Percentiles rank a stretch among this genome's conserved stretches.
Evolutionary conservation across 495 filamentous ascomycete species (phyloP).

Genomic region (Thermochaetoides thermophila): DNA sequence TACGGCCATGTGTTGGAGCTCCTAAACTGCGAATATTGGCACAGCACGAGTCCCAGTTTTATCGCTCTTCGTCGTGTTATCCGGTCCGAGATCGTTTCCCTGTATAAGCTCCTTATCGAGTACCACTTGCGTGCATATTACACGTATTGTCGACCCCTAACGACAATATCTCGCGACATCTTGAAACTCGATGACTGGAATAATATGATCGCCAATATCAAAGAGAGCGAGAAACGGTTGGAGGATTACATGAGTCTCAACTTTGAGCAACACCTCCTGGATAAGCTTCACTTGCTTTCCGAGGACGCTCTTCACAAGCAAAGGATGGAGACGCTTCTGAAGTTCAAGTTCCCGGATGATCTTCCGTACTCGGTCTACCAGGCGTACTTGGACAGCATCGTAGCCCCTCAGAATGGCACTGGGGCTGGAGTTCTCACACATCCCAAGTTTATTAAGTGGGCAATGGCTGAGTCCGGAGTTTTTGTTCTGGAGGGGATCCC

Average conservation of each 20-base stretch:
- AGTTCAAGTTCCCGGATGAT: constrained; percentile 15
- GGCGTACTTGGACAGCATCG: constrained; percentile 12
- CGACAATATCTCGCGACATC: constrained; percentile 6
- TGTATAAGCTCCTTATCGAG: constrained; percentile 13
- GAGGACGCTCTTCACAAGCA: constrained; percentile 11
- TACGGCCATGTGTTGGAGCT: constrained; percentile 11
- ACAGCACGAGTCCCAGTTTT: constrained; percentile 8
- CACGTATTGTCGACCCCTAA: constrained; percentile 8
- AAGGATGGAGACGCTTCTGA: constrained; percentile 5
- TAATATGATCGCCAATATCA: constrained; percentile 8
- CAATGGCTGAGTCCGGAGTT: constrained; percentile 1
- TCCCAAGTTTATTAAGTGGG: constrained; percentile 8
- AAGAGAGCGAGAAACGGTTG: constrained; percentile 5
- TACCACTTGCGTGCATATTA: constrained; percentile 12
- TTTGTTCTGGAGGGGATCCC: constrained; percentile 10
- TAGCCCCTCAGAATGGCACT: constrained; percentile 5
- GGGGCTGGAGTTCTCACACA: constrained; percentile 7
- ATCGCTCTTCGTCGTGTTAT: constrained; percentile 1
- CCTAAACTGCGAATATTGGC: constrained; percentile 10
- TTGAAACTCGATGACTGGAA: constrained; percentile 15
- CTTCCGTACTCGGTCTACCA: constrained; percentile 13
- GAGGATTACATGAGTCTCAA: constrained; percentile 12
- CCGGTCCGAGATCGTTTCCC: constrained; percentile 4
- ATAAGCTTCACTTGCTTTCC: constrained; percentile 11
- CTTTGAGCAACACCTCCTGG: constrained; percentile 10